Conservation (phyloP, 352 stramenopile genomes). For the Blastocystis sp. region DNA sequence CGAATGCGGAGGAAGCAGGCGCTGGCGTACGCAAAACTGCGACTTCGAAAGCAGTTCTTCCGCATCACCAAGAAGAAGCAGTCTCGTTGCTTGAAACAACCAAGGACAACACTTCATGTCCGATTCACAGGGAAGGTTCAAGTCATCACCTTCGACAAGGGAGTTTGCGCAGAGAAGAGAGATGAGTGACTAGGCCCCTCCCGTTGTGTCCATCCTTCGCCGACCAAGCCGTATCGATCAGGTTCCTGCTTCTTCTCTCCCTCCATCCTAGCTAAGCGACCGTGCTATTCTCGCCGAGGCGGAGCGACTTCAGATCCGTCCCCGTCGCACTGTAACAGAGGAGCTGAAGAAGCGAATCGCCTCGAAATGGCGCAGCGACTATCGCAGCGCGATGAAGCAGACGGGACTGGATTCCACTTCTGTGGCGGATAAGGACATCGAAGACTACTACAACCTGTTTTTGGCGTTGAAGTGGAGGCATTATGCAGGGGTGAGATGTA, state of each 20-base stretch:
- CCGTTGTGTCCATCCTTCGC: conserved; percentile 34
- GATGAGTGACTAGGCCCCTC: conserved; percentile 14
- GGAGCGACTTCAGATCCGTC: conserved; percentile 12
- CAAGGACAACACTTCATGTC: neutral
- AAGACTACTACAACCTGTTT: conserved; percentile 36
- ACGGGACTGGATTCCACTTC: neutral
- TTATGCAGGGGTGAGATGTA: neutral
- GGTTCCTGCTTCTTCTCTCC: neutral
- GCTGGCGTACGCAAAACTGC: neutral
- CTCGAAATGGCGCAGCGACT: neutral
- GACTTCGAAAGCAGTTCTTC: neutral
- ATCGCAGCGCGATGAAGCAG: neutral
- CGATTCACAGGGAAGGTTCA: conserved; percentile 40
- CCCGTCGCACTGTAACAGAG: neutral
- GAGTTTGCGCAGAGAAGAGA: neutral
- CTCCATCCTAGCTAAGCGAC: conserved; percentile 3
- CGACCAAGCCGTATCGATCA: conserved; percentile 13
- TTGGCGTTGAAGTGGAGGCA: conserved; percentile 3
- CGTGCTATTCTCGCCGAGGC: conserved; percentile 12
- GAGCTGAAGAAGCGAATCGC: neutral
- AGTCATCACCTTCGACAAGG: conserved; percentile 40
- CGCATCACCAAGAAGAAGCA: neutral
- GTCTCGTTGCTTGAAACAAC: neutral
- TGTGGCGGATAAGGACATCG: conserved; percentile 13
- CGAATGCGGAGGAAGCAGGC: neutral